Evolutionary conservation across 1,139 yeast species (phyloP), one percentile per base, ranked within the genome.

Genomic region (Geotrichum phurueaensis): DNA sequence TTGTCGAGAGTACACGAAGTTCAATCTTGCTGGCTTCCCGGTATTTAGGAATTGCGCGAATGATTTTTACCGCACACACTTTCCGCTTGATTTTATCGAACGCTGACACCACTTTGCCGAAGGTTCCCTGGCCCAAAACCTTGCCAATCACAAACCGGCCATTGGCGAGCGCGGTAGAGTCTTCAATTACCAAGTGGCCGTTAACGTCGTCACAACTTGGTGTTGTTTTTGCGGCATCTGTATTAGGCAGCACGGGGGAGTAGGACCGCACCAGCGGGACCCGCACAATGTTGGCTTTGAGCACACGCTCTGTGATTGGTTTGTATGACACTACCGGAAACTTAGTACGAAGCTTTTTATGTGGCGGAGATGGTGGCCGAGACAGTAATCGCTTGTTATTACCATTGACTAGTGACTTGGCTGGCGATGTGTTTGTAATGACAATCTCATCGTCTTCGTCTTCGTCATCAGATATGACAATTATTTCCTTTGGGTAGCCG

Each of bases 61-160:
- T 94, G 65, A 95, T 89, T 73, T 95, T 95, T 65, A 94, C 87
- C 1, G 99, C 99, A 59, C 91, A 96, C 60, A 82, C 81, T 63
- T 83, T 81, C 48, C 84, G 78, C 59, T 81, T 81, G 54, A 79
- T 76, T 63, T 79, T 79, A 64, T 76, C 79, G 59, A 70, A 75
- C 7, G 79, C 79, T 15, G 76, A 71, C 25, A 91, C 87, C 15
- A 95, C 99, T 71, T 92, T 94, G 22, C 99, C 99, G 77, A 94
- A 95, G 0, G 99, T 95, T 7, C 99, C 99, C 70, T 94, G 98
- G 25, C 99, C 99, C 63, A 95, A 77, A 55, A 75, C 68, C 56
- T 71, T 69, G 29, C 68, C 61, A 50, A 78, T 71, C 33, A 68
- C 68, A 59, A 90, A 77, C 60, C 85, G 81, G 52, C 81, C 74